Base-by-base conservation (phyloP, 2,329 filamentous ascomycete genomes). In the Diaporthe destruens region DNA sequence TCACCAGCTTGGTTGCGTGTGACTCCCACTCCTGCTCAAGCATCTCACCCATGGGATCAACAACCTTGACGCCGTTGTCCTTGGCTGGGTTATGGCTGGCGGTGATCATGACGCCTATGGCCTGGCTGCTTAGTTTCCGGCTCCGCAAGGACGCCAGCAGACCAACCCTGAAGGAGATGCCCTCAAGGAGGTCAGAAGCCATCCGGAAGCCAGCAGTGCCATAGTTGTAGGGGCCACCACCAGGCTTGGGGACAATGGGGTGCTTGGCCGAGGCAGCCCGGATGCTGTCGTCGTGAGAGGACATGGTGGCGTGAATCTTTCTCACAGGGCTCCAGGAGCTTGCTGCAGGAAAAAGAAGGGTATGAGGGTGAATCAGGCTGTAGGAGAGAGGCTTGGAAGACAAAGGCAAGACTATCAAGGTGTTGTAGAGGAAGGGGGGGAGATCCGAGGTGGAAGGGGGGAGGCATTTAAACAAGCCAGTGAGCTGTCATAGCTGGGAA, bases 21-120 rank as follows among this genome's bases (percentile, higher is more conserved):
- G 87, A 86, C 85, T 99, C 96, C 96, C 96, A 99, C 74, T 96
- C 93, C 82, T 95, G 92, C 89, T 97, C 94, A 65, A 98, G 89
- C 96, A 98, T 98, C 83, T 98, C 96, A 76, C 96, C 96, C 92
- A 97, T 93, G 16, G 96, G 96, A 82, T 99, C 96, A 75, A 99
- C 94, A 77, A 99, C 90, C 88, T 98, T 98, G 82, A 98, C 93
- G 67, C 95, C 95, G 82, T 98, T 98, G 84, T 98, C 95, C 77
- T 90, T 88, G 44, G 95, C 92, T 23, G 94, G 94, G 84, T 98
- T 98, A 87, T 98, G 95, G 79, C 94, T 97, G 75, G 95, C 95
- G 54, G 95, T 98, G 82, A 98, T 93, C 95, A 98, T 98, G 77
- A 99, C 92, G 80, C 96, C 96, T 80, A 99, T 97, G 78, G 94